phyloP scores from a whole-genome alignment of 2,329 filamentous ascomycete species.

The Trichoderma sp. region DNA sequence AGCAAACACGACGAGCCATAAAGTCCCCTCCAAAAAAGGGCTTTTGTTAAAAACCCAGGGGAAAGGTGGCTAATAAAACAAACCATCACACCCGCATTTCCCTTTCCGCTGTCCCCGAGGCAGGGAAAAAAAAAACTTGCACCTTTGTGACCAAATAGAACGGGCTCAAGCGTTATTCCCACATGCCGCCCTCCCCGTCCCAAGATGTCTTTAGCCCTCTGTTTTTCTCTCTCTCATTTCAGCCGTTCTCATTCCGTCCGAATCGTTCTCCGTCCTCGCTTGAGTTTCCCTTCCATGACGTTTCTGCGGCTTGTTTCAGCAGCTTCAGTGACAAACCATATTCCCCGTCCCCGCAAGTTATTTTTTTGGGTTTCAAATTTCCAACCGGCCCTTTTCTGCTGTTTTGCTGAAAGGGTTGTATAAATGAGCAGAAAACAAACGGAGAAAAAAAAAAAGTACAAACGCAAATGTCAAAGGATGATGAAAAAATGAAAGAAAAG shows the following conservation, averaged over 20 bases:
- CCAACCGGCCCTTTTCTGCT: slow-evolving; percentile 2
- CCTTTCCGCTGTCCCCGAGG: background rate
- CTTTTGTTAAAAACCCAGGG: too few relatives aligned
- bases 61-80: background rate
- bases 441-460: background rate
- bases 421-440: background rate
- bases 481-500: background rate
- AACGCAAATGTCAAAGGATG: background rate
- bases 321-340: background rate
- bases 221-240: background rate
- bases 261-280: background rate
- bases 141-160: background rate
- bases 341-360: background rate
- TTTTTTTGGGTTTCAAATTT: slow-evolving; percentile 12
- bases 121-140: background rate
- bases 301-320: background rate
- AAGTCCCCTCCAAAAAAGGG: background rate
- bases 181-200: background rate
- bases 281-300: background rate
- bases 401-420: background rate
- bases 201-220: background rate
- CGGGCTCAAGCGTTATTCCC: background rate
- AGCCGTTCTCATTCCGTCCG: background rate
- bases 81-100: background rate
- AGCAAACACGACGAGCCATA: slow-evolving; percentile 3